A percentile compares a stretch with the other conserved stretches of the same genome.
phyloP scores from a whole-genome alignment of 495 filamentous ascomycete genomes.

The Trichoderma virens region DNA sequence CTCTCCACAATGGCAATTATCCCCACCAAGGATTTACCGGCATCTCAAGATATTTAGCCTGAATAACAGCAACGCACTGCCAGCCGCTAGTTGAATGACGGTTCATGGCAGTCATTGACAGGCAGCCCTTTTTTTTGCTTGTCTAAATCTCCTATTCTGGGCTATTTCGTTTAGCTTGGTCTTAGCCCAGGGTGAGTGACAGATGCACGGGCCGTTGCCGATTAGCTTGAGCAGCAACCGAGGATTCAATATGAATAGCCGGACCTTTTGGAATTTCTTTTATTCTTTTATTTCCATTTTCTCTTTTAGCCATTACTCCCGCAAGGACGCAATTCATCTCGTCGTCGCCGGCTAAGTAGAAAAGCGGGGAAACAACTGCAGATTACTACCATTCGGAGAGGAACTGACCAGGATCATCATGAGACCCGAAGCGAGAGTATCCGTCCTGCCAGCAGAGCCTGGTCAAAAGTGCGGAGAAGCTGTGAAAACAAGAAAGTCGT shows the following conservation, averaged over 20 bases:
- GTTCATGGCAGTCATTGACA: background rate
- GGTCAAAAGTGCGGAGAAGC: background rate
- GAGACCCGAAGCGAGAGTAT: background rate
- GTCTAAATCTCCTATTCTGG: background rate
- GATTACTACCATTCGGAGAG: background rate
- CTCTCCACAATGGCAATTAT: background rate
- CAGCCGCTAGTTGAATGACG: background rate
- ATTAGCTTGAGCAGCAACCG: background rate
- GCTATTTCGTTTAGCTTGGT: background rate
- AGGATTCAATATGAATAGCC: background rate
- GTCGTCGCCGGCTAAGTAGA: background rate
- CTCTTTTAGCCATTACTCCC: slow-evolving; percentile 3
- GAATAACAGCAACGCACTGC: background rate
- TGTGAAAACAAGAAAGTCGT: background rate
- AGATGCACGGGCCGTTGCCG: background rate
- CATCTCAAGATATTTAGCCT: slow-evolving; percentile 5
- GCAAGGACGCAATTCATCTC: background rate
- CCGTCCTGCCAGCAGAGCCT: background rate
- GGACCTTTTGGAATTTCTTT: background rate
- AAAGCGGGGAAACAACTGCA: slow-evolving; percentile 2
- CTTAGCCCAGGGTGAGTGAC: background rate
- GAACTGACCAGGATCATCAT: background rate
- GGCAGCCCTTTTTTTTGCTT: background rate
- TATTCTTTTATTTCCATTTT: background rate
- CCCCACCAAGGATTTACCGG: background rate